phyloP scores from a whole-genome alignment of 345 rosid genomes.

The Syzygium aromaticum region DNA sequence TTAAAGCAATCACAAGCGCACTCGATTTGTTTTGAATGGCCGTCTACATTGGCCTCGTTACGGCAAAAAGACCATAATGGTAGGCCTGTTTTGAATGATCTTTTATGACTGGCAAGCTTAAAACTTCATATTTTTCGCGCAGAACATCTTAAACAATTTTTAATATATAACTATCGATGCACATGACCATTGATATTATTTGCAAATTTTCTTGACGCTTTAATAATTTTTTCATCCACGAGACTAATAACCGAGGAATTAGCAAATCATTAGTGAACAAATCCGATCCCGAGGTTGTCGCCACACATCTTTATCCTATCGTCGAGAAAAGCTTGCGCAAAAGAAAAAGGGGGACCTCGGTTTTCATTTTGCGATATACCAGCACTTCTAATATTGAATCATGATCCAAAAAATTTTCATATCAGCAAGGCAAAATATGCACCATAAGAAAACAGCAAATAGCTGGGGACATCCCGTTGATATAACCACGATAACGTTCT shows the following conservation, averaged over 20 bases:
- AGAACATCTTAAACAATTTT: accelerated
- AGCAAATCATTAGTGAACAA: accelerated
- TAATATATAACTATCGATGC: background rate
- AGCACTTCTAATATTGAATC: background rate
- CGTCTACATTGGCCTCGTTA: background rate
- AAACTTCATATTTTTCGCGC: background rate
- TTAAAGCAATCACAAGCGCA: accelerated
- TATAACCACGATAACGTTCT: background rate
- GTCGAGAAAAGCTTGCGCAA: background rate
- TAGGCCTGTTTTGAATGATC: background rate
- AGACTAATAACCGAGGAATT: background rate
- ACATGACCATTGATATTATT: background rate
- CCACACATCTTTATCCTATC: background rate
- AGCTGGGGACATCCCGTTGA: background rate
- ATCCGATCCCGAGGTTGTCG: accelerated
- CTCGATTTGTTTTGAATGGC: accelerated
- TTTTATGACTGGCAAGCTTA: background rate
- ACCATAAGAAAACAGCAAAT: too few relatives aligned
- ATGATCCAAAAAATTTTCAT: background rate
- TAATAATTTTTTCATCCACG: background rate
- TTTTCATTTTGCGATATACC: background rate
- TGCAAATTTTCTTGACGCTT: background rate
- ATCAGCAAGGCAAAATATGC: background rate
- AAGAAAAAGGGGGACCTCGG: background rate
- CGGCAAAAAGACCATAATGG: background rate